Base-by-base conservation (phyloP, 495 filamentous ascomycete species). In the Saxispiralis lemnorum region DNA sequence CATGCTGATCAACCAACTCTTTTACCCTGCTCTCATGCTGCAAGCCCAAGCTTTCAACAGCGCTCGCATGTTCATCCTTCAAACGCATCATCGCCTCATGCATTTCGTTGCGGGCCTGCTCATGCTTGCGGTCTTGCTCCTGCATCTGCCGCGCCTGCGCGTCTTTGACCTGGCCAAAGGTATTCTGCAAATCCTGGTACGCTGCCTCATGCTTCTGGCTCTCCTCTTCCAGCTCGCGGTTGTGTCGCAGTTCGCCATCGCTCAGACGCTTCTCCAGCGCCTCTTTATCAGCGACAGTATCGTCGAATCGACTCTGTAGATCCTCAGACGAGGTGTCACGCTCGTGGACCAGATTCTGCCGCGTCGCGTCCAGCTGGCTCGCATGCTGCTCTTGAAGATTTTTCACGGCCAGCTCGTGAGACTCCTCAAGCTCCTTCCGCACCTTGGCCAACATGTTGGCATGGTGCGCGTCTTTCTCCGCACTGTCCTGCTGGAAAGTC, bases 11-110 rank as follows among this genome's bases (percentile, higher is more conserved):
- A 41, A 33, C 37, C 15, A 37, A 19, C 11, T 30, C 47, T 16
- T 40, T 28, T 1, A 49, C 36, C 3, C 35, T 49, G 10, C 31
- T 6, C 47, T 49, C 47, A 16, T 49, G 47, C 31, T 39, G 12
- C 9, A 35, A 28, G 2, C 41, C 6, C 14, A 45, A 18, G 11
- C 20, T 12, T 16, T 41, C 15, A 1, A 49, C 31, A 12, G 43
- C 39, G 1, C 21, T 18, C 12, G 16, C 43, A 15, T 46, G 43
- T 13, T 39, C 35, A 2, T 5, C 2, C 19, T 36, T 44, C 10
- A 48, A 16, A 6, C 11, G 9, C 7, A 5, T 14, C n/a, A 44
- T 21, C 6, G 19, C 2, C 4, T 43, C 46, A 11, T 39, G 19
- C 13, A 47, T 14, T 1, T 42, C 21, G n/a, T 37, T 17, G 14